Evolutionary conservation across 2,329 filamentous ascomycete species (phyloP).

Genomic region (Calycina herbarum): DNA sequence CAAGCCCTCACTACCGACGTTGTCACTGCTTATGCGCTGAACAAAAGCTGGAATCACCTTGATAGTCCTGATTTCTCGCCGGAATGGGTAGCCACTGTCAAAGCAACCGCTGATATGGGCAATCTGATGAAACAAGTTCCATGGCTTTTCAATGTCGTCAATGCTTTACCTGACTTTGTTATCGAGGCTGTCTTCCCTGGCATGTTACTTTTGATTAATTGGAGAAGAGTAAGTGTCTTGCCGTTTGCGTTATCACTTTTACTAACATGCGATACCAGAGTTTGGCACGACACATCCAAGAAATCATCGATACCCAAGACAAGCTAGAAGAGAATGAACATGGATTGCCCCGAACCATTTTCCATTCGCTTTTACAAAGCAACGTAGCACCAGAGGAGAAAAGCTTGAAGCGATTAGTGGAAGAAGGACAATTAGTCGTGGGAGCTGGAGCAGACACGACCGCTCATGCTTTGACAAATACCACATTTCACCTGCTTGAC

Average conservation of each 20-base stretch:
- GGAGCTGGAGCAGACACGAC: conserved; percentile 20
- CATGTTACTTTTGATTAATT: conserved; percentile 22
- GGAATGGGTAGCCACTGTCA: conserved; percentile 24
- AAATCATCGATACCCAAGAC: conserved; percentile 9
- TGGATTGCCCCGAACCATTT: conserved; percentile 17
- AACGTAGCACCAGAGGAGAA: conserved; percentile 26
- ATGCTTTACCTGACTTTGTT: conserved; percentile 16
- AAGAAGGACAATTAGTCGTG: conserved; percentile 20
- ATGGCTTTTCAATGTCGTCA: conserved; percentile 20
- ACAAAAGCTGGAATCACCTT: conserved; percentile 25
- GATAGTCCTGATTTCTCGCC: conserved; percentile 28
- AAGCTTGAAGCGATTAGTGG: conserved; percentile 12
- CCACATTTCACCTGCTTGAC: conserved; percentile 15
- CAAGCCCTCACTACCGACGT: conserved; percentile 32
- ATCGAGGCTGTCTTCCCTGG: conserved; percentile 14
- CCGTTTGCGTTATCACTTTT: neutral
- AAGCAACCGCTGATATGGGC: conserved; percentile 17
- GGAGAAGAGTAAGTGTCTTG: conserved; percentile 16
- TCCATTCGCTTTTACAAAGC: conserved; percentile 24
- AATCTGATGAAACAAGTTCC: conserved; percentile 27
- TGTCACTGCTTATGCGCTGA: conserved; percentile 36
- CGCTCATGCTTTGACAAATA: conserved; percentile 13
- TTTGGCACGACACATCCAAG: conserved; percentile 16
- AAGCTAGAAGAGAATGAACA: conserved; percentile 8
- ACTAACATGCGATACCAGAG: conserved; percentile 1